phyloP scores from a whole-genome alignment of 192 early-diverging fungal genomes.

The Backusella circina region DNA sequence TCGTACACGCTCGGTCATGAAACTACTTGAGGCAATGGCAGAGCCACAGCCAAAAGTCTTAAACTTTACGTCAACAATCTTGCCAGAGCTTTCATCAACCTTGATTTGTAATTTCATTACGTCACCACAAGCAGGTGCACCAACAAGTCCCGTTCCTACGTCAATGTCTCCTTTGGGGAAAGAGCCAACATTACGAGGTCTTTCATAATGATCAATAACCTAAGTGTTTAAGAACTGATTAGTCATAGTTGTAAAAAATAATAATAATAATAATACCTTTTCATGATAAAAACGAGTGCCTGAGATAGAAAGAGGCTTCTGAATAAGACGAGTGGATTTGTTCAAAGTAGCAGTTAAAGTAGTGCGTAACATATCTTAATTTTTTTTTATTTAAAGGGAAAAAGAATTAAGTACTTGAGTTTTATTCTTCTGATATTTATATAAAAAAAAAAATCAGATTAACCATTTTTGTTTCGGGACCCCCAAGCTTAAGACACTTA shows the following conservation, averaged over 20 bases:
- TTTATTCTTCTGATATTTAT: not conserved
- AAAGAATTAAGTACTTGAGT: not conserved
- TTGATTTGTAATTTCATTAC: slow-evolving; percentile 96
- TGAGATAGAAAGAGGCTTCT: slow-evolving; percentile 6
- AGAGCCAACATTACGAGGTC: slow-evolving; percentile 94
- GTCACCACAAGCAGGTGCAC: slow-evolving; percentile 85
- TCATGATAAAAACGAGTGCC: slow-evolving; percentile 28
- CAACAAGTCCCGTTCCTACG: slow-evolving; percentile 96
- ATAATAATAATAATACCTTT: slow-evolving; percentile 16
- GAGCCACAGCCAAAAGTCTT: slow-evolving; percentile 99
- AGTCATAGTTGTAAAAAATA: not conserved
- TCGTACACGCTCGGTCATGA: slow-evolving; percentile 93
- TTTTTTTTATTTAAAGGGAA: not conserved
- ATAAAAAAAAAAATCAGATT: not conserved
- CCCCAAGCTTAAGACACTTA: not conserved
- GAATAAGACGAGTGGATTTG: slow-evolving; percentile 11
- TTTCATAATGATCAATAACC: slow-evolving; percentile 98
- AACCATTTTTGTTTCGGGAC: not conserved
- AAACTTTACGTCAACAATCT: slow-evolving; percentile 95
- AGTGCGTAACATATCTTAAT: slow-evolving; percentile 17
- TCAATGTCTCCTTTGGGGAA: slow-evolving; percentile 80
- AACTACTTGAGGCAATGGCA: slow-evolving; percentile 90
- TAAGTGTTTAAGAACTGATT: slow-evolving; percentile 18
- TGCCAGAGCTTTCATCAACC: slow-evolving; percentile 86
- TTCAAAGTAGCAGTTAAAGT: not conserved